Evolutionary conservation across 805 yeast species (phyloP), one percentile per base, ranked within the genome.

Genomic region (Hanseniaspora guilliermondii): DNA sequence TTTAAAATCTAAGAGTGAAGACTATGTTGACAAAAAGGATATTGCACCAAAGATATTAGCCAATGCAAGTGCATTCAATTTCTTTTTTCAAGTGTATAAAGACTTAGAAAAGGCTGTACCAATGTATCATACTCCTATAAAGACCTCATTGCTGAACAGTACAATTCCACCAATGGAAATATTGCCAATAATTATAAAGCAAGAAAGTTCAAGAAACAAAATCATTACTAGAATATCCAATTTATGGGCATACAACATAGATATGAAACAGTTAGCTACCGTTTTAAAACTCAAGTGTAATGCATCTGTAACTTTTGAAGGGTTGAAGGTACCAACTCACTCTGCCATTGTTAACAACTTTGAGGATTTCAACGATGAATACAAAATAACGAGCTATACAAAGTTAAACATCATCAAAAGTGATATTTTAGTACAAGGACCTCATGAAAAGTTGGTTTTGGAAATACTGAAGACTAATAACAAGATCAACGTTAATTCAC

Each of bases 361-460:
- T 44, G 55, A 44, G 11, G 55, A 52, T 24, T 37, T 49, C 4
- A 36, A 16, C 7, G 49, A 42, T 27, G 77, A 76, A 39, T 37
- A 24, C 17, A 53, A 44, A 19, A 9, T 45, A 7, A 44, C 55
- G 11, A 39, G 55, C 2, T 44, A 37, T 16, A 52, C 49, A 3
- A 52, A 52, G 32, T 19, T 44, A 22, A 47, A 44, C n/a, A 9
- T 52, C 2, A 11, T 82, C 4, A 76, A 74, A 38, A 62, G 76
- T 0, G 94, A 86, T 61, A 87, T 93, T 4, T 75, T 80, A 47
- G 95, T 93, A 2, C 97, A 93, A 69, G 98, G 98, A 0, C 85
- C 91, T 2, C 97, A 91, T 64, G 80, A 80, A 24, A 75, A 78
- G 47, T 65, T 75, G 0, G 78, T 84, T 11, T 69, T 74, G n/a